Conservation (phyloP, 345 rosid species). For the Populus davidiana region DNA sequence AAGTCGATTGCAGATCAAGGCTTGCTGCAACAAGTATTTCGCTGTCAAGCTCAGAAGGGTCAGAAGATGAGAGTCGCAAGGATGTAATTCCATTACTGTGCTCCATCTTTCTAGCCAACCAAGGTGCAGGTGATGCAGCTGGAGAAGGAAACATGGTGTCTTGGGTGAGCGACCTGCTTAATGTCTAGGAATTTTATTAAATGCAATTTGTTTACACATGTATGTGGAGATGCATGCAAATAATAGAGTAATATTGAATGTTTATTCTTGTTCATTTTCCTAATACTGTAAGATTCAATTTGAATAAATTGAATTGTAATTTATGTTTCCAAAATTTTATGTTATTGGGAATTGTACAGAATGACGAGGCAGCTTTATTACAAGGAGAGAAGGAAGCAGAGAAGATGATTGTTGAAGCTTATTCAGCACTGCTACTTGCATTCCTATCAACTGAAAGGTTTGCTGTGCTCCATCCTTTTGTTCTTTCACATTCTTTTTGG, state of each 20-base stretch:
- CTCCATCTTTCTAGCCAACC: slow-evolving; percentile 79
- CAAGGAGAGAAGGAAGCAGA: slow-evolving; percentile 98
- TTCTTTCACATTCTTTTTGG: not conserved
- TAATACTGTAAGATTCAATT: not conserved
- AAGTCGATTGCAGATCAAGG: slow-evolving; percentile 52
- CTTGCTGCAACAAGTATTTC: slow-evolving; percentile 70
- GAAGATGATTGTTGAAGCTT: slow-evolving; percentile 97
- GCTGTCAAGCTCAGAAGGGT: slow-evolving; percentile 48
- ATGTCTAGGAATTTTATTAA: not conserved
- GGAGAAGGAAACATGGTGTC: slow-evolving; percentile 50
- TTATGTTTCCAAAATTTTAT: not conserved
- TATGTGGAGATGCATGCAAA: not conserved
- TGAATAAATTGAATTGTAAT: not conserved
- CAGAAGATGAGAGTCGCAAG: slow-evolving; percentile 39
- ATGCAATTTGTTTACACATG: not conserved
- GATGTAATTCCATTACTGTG: slow-evolving; percentile 75
- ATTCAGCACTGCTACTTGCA: slow-evolving; percentile 89
- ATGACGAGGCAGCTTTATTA: slow-evolving; percentile 70
- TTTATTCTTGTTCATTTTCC: not conserved
- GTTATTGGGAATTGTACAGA: slow-evolving; percentile 25
- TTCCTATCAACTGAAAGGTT: slow-evolving; percentile 98
- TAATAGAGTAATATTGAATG: not conserved
- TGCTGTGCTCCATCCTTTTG: not conserved
- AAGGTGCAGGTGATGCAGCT: slow-evolving; percentile 57
- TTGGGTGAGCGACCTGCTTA: slow-evolving; percentile 51